Evolutionary conservation across 1,284 basidiomycete genomes (phyloP).

Genomic region (Wolfiporia cocos): DNA sequence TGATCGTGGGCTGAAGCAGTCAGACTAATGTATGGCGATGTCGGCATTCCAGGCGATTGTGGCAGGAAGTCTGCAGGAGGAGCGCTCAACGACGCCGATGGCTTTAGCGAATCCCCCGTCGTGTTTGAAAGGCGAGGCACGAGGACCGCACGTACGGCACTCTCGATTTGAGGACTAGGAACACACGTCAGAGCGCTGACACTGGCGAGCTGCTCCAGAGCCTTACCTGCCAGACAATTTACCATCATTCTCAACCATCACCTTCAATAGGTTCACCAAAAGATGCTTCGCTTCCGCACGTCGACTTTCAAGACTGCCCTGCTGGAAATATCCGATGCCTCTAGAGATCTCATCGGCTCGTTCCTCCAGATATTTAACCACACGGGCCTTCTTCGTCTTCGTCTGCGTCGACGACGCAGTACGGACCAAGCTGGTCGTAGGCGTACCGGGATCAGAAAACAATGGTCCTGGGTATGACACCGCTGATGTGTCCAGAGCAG

Average conservation of each 20-base stretch:
- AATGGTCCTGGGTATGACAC: slow-evolving; percentile 81
- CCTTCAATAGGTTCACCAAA: slow-evolving; percentile 69
- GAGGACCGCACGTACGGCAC: slow-evolving; percentile 56
- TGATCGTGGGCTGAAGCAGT: slow-evolving; percentile 13
- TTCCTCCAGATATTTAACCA: slow-evolving; percentile 72
- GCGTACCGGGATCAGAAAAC: slow-evolving; percentile 68
- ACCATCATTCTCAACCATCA: slow-evolving; percentile 86
- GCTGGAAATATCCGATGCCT: slow-evolving; percentile 67
- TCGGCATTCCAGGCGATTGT: slow-evolving; percentile 18
- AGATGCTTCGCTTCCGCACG: slow-evolving; percentile 73
- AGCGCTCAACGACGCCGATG: slow-evolving; percentile 12
- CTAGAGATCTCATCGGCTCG: slow-evolving; percentile 72
- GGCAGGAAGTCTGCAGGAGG: slow-evolving; percentile 6
- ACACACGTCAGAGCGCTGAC: background rate
- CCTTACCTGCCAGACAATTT: slow-evolving; percentile 77
- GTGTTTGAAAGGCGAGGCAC: slow-evolving; percentile 45
- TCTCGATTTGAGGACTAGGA: slow-evolving; percentile 62
- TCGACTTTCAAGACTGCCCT: slow-evolving; percentile 45
- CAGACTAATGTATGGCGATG: slow-evolving; percentile 16
- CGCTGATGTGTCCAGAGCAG: slow-evolving; percentile 51
- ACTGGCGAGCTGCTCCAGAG: no score
- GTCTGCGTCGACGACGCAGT: slow-evolving; percentile 52
- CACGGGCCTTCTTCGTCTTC: slow-evolving; percentile 81
- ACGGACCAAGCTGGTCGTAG: slow-evolving; percentile 64
- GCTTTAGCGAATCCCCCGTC: slow-evolving; percentile 13